These are phyloP conservation scores for Hymenoscyphus linearis DNA, from an alignment of 2,329 filamentous ascomycete species.

Conservation along the genomic window DNA sequence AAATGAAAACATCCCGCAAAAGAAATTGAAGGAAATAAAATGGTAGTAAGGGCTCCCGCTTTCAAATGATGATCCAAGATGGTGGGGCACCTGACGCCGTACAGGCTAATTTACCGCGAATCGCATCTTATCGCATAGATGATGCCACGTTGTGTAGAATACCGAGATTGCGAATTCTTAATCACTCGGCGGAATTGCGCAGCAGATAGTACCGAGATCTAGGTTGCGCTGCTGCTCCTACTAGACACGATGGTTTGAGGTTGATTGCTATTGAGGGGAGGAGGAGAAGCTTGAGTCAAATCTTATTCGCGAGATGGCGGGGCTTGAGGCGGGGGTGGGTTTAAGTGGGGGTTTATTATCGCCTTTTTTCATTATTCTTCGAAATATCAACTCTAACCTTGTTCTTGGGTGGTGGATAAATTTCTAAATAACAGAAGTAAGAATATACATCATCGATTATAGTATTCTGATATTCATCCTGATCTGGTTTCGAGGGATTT, in stretches of 20 bases:
- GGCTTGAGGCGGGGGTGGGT: not conserved
- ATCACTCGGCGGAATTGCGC: not conserved
- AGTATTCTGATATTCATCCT: too few species aligned
- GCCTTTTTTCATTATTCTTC: too few species aligned
- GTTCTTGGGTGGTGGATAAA: too few species aligned
- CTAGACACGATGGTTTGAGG: not conserved
- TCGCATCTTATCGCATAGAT: slow-evolving; percentile 5
- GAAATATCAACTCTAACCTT: too few species aligned
- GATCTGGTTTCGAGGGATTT: too few species aligned
- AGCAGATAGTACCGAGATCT: not conserved
- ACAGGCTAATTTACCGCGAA: slow-evolving; percentile 10
- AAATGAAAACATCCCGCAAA: not conserved
- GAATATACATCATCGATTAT: too few species aligned
- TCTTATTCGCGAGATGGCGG: not conserved
- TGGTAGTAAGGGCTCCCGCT: not conserved
- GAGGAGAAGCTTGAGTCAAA: not conserved
- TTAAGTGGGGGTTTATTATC: not conserved
- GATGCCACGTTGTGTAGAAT: slow-evolving; percentile 3
- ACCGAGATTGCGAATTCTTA: not conserved
- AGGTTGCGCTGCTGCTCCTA: not conserved
- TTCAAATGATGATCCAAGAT: not conserved
- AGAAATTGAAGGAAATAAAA: not conserved
- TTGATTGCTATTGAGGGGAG: not conserved
- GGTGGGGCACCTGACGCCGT: not conserved
- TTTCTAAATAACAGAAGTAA: too few species aligned